phyloP scores from a whole-genome alignment of 495 filamentous ascomycete genomes.

The Recurvomyces mirabilis region DNA sequence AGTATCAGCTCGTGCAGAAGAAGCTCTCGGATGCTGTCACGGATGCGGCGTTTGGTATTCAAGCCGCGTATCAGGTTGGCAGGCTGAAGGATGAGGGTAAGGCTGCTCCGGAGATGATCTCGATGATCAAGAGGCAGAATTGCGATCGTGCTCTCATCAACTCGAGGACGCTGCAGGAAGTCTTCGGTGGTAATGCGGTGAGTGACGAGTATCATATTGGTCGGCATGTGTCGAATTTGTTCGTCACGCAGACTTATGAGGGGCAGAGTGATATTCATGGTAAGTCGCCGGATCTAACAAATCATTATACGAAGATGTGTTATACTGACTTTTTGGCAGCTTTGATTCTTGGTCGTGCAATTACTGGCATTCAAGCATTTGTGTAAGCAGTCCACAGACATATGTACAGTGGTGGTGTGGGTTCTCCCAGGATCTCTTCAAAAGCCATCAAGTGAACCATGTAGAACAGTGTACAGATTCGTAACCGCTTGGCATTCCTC shows the following conservation, averaged over 20 bases:
- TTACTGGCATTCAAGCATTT: constrained; percentile 60
- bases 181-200: constrained; percentile 94
- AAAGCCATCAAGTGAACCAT: too few species aligned
- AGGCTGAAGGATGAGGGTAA: constrained; percentile 85
- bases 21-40: constrained; percentile 88
- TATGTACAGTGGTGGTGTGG: not conserved
- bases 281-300: constrained; percentile 41
- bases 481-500: constrained; percentile 3
- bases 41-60: constrained; percentile 77
- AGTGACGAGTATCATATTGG: constrained; percentile 95
- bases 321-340: constrained; percentile 29
- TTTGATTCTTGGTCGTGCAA: constrained; percentile 57
- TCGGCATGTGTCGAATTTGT: constrained; percentile 89
- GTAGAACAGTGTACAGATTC: not conserved
- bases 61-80: constrained; percentile 82
- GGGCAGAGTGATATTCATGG: constrained; percentile 94
- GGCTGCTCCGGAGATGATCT: constrained; percentile 90
- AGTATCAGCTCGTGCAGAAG: constrained; percentile 98
- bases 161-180: constrained; percentile 71
- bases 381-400: constrained; percentile 7
- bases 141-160: constrained; percentile 81
- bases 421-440: too few species aligned
- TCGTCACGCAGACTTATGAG: constrained; percentile 96
- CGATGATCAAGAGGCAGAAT: constrained; percentile 96
- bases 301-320: not conserved